Evolutionary conservation across 345 rosid species (phyloP).

Genomic region (Sapria himalayana): DNA sequence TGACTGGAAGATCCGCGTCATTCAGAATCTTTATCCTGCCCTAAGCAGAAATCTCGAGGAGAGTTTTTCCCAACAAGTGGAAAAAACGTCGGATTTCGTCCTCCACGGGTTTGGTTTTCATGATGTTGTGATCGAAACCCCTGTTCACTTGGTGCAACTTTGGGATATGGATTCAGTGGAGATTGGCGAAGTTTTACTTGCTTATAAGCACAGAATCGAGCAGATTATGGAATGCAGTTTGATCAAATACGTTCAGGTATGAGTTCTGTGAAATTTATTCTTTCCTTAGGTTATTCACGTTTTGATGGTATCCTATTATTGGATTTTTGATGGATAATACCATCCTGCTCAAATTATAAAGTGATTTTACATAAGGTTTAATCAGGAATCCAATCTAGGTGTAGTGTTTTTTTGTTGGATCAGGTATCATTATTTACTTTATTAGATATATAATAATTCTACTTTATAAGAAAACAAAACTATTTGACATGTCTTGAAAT

Average conservation of each 20-base stretch:
- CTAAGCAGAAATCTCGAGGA: constrained; percentile 29
- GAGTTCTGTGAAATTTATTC: no score
- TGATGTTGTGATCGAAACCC: constrained; percentile 70
- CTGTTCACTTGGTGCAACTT: constrained; percentile 46
- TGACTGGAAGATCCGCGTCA: constrained; percentile 56
- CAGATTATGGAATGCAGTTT: constrained; percentile 29
- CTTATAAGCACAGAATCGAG: constrained; percentile 48
- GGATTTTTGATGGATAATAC: no score
- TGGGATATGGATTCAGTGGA: constrained; percentile 30
- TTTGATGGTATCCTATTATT: neutral
- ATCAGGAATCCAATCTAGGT: no score
- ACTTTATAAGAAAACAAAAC: no score
- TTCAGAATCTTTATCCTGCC: constrained; percentile 76
- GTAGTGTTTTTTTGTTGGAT: no score
- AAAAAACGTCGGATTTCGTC: constrained; percentile 8
- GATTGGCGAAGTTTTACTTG: constrained; percentile 44
- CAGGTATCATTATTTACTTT: no score
- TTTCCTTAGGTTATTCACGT: neutral
- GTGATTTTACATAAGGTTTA: no score
- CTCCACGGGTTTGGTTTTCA: constrained; percentile 56
- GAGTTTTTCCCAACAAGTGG: constrained; percentile 5
- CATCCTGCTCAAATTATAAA: no score
- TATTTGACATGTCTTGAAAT: no score
- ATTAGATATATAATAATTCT: no score
- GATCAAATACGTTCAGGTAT: constrained; percentile 56